Percentiles rank a stretch among this genome's conserved stretches.
These are phyloP conservation scores for Friedmanniomyces simplex DNA, from an alignment of 495 filamentous ascomycete genomes.

Conservation along the genomic window DNA sequence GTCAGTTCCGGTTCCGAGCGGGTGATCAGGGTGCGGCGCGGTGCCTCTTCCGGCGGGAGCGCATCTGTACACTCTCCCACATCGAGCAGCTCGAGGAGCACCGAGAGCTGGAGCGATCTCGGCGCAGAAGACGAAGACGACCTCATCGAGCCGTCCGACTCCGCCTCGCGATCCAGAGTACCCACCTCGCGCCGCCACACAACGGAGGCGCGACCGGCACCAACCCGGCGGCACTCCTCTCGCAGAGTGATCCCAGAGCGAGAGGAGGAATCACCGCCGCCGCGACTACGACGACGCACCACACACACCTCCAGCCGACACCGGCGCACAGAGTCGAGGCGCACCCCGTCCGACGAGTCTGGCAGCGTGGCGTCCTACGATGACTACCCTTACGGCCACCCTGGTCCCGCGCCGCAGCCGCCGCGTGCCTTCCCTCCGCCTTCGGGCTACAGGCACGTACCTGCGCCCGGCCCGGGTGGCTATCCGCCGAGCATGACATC, in stretches of 20 bases:
- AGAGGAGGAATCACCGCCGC: constrained; percentile 21
- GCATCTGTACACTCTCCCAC: constrained; percentile 14
- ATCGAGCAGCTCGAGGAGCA: constrained; percentile 10
- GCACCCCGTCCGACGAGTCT: constrained; percentile 19
- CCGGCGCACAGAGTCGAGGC: constrained; percentile 14
- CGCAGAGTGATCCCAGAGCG: constrained; percentile 12
- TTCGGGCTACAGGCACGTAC: constrained; percentile 17
- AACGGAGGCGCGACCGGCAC: constrained; percentile 20
- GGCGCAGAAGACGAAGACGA: constrained; percentile 26
- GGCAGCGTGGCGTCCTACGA: constrained; percentile 32
- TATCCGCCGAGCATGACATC: constrained; percentile 27
- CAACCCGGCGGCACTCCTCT: constrained; percentile 25
- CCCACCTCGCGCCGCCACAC: constrained; percentile 10
- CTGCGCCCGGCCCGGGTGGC: constrained; percentile 22
- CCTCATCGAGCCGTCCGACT: constrained; percentile 33
- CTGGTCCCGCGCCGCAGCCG: constrained; percentile 19
- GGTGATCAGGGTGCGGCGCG: constrained; percentile 7
- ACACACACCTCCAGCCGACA: constrained; percentile 8
- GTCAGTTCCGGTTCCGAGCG: constrained; percentile 18
- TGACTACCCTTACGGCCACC: constrained; percentile 28
- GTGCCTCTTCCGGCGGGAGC: constrained; percentile 16
- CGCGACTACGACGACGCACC: constrained; percentile 6
- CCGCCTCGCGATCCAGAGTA: constrained; percentile 28
- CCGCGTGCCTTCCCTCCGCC: constrained; percentile 22
- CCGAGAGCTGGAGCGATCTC: constrained; percentile 14